Evolutionary conservation across 2,329 filamentous ascomycete genomes (phyloP).

Genomic region (Alternaria gansuensis): DNA sequence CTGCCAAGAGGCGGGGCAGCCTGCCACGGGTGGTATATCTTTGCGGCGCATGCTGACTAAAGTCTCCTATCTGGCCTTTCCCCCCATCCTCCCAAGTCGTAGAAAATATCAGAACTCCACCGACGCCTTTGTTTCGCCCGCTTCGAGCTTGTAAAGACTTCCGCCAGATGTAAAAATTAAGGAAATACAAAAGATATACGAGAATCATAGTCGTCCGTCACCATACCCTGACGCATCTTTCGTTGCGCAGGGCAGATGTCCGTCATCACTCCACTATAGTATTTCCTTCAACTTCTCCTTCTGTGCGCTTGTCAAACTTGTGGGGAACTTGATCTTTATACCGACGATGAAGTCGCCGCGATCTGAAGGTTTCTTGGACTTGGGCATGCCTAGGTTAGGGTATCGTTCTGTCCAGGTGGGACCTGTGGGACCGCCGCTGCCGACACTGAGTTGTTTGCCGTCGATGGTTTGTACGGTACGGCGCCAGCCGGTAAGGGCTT

Average conservation of each 20-base stretch:
- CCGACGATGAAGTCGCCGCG: slow-evolving; percentile 88
- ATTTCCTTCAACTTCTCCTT: slow-evolving; percentile 84
- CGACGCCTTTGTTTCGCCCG: slow-evolving; percentile 31
- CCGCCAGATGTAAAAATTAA: neutral
- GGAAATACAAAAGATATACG: slow-evolving; percentile 8
- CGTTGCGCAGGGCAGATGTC: neutral
- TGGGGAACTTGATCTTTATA: slow-evolving; percentile 93
- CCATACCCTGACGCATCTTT: neutral
- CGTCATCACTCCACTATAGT: slow-evolving; percentile 57
- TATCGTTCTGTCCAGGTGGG: slow-evolving; percentile 83
- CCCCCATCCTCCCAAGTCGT: neutral
- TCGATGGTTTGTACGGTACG: slow-evolving; percentile 94
- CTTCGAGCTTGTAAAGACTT: slow-evolving; percentile 12
- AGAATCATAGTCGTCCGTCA: slow-evolving; percentile 3
- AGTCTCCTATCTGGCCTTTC: neutral
- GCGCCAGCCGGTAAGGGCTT: slow-evolving; percentile 93
- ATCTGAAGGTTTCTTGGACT: slow-evolving; percentile 85
- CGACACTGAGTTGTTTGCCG: slow-evolving; percentile 80
- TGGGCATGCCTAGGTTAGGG: slow-evolving; percentile 90
- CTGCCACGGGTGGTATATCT: neutral
- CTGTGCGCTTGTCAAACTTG: slow-evolving; percentile 75
- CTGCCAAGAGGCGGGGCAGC: slow-evolving; percentile 9
- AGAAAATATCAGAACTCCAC: slow-evolving; percentile 24
- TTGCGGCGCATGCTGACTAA: neutral
- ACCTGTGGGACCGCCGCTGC: slow-evolving; percentile 83